Base-by-base conservation (phyloP, 148 eudicot genomes). In the Simmondsia chinensis region DNA sequence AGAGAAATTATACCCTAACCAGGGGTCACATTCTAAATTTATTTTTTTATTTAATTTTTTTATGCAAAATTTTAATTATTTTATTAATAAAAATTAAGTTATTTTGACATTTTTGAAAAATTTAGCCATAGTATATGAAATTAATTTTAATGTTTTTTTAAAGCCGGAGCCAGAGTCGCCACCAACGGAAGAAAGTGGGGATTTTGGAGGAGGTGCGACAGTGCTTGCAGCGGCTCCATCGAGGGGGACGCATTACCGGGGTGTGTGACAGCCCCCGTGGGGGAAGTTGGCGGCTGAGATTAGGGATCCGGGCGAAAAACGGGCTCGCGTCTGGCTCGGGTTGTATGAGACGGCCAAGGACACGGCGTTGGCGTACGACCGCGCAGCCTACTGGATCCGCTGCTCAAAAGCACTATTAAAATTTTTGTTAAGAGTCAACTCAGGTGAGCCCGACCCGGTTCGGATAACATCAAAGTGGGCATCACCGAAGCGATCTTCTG, bases 231-330 rank as follows among this genome's bases (percentile, higher is more conserved):
- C 38, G 39, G 49, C 43, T 10, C 63, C 61, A 20, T 11, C 51
- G 5, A 55, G 60, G 37, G 75, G 73, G 32, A 76, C 59, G 63
- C 80, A 79, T 12, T 83, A 72, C 36, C 59, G 94, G 0, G 94
- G 87, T 0, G 94, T 83, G 6, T 50, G 87, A 39, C 52, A 72
- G 30, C 53, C 86, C 62, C 93, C 86, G 36, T 82, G 93, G 93
- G 93, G 85, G 10, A 82, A 78, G 66, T 82, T 56, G 13, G 93
- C 93, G 20, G 91, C 91, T 7, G 86, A 82, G 63, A 82, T 82
- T 4, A 61, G 93, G 28, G 86, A 82, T 37, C 80, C 82, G 39
- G 69, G 75, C 1, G 73, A 54, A 26, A 71, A 76, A 17, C 86
- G 94, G 21, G 80, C 83, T 3, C 50, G 94, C 16, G 94, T 79